Percentiles rank a stretch among this genome's conserved stretches.
These are phyloP conservation scores for Solanum megistacrolobum DNA, from an alignment of 257 asterid genomes.

Conservation along the genomic window DNA sequence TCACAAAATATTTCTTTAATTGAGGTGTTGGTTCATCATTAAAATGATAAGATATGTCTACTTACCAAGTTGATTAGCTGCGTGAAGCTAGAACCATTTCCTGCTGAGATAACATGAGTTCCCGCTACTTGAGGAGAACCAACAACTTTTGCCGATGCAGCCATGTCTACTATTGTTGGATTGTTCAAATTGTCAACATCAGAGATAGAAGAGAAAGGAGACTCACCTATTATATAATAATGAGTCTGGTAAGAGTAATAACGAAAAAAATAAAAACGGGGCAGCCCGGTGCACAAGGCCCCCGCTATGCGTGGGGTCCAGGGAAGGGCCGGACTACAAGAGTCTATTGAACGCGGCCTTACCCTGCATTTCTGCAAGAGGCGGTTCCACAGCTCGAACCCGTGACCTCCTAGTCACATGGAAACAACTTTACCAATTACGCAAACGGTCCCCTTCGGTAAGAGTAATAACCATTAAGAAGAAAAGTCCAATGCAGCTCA, in stretches of 20 bases:
- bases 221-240: conserved; percentile 52
- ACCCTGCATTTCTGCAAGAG: neutral
- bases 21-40: neutral
- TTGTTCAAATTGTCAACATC: conserved; percentile 94
- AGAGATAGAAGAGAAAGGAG: conserved; percentile 98
- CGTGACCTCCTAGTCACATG: neutral
- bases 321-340: neutral
- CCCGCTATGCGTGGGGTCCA: neutral
- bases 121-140: conserved; percentile 43
- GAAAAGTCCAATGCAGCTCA: neutral
- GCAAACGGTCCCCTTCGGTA: neutral
- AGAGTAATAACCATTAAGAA: neutral
- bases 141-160: conserved; percentile 52
- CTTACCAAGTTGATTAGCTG: conserved; percentile 38
- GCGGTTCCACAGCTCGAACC: neutral
- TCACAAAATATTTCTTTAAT: neutral
- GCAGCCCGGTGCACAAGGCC: neutral
- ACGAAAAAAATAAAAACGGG: neutral
- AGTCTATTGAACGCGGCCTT: neutral
- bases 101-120: conserved; percentile 21
- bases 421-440: neutral
- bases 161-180: conserved; percentile 54
- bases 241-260: neutral
- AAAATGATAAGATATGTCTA: neutral
- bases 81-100: conserved; percentile 25